Evolutionary conservation across 768 basidiomycete genomes (phyloP), one percentile per base, ranked within the genome.

Genomic region (Leccinum disarticulatum): DNA sequence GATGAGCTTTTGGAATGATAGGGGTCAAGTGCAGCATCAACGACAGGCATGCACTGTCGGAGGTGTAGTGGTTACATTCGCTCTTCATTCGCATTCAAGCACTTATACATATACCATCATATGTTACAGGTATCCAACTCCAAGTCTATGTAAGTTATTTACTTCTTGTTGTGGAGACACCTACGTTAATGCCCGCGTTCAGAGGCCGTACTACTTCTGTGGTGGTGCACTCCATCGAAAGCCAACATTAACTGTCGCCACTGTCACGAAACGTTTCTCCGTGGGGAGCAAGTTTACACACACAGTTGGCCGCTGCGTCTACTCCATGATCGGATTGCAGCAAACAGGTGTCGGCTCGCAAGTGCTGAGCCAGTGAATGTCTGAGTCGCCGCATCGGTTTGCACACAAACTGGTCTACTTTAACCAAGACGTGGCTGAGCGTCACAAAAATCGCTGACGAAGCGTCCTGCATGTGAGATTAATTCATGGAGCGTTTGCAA

Each of bases 211-310:
- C 43, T 91, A 87, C 72, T 76, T 84, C 61, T 74, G 82, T 4
- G 81, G 91, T 81, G 80, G 86, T 85, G 72, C 57, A 83, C 78
- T 52, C 58, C 55, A 41, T 60, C 30, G 55, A 64, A 65, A 19
- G 38, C 33, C 49, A 56, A 61, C 59, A 48, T 48, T 57, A 46
- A 53, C 56, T 41, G 31, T 61, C 62, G 50, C 14, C 48, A 51
- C 56, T 28, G 19, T 62, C 54, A 58, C 61, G 28, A 30, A 61
- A 54, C 67, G 35, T 60, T 64, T 56, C 51, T 28, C 51, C 68
- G 88, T 85, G 88, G 58, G 88, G 85, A 72, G 84, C 75, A 57
- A 90, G 90, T 83, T 88, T 66, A 87, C 85, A 61, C 43, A 55
- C 52, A 41, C 27, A 46, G 35, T 53, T 27, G 13, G 28, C 36